Evolutionary conservation across 2,329 filamentous ascomycete genomes (phyloP), one percentile per base, ranked within the genome.

Genomic region (Aureobasidium pullulans): DNA sequence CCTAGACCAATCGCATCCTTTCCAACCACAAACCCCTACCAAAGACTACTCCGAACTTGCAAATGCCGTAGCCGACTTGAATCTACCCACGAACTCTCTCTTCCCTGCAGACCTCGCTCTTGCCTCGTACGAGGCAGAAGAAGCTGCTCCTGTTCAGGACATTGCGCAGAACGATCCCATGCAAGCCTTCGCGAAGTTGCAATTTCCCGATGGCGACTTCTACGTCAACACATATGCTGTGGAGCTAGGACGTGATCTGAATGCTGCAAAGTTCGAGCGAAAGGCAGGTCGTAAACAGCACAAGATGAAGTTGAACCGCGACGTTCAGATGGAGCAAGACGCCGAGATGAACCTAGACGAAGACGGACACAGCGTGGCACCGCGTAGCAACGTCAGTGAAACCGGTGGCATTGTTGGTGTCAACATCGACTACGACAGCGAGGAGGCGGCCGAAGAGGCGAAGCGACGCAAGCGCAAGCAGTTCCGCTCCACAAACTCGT

Each of bases 141-240:
- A 61, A 36, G 59, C 60, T 16, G 62, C 62, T 13, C 54, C 58
- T 19, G 59, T 61, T 16, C 54, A 48, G 34, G 54, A 57, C 32
- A 28, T 13, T 8, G 44, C 47, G 5, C 49, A 62, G 28, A 50
- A 56, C 37, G 59, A 56, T 32, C 62, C 62, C 53, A 80, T 84
- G 62, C 78, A 81, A 63, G 84, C 83, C 36, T 86, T 83, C 70
- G 84, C 84, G 42, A 84, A 84, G 68, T 75, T 92, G 62, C 82
- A 85, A 66, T 91, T 92, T 69, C 80, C 82, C 64, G 88, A 92
- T 75, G 87, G 87, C 68, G 81, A 85, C 59, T 91, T 89, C 70
- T 88, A 89, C 72, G 88, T 92, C 84, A 89, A 85, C 54, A 90
- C 87, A 1, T 86, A 86, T 66, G 80, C 83, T 56, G 81, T 91